These are phyloP conservation scores for Heterobasidion irregulare DNA, from an alignment of 1,284 basidiomycete genomes.

Conservation along the genomic window DNA sequence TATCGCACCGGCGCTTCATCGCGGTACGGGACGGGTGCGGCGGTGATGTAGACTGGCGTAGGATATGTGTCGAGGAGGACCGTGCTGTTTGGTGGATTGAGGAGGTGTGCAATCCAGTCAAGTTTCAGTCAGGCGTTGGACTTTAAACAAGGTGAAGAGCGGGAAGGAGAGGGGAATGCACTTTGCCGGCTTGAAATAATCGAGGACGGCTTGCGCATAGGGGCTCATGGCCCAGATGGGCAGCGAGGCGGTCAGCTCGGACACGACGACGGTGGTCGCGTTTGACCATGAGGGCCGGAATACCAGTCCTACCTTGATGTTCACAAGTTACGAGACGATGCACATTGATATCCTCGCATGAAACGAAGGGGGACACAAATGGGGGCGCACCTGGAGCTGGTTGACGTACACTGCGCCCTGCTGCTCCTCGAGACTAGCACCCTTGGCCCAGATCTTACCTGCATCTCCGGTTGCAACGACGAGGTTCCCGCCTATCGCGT, in stretches of 20 bases:
- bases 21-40: slow-evolving; percentile 24
- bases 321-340: no score
- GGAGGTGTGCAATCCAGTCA: no score
- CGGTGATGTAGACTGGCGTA: slow-evolving; percentile 39
- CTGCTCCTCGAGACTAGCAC: slow-evolving; percentile 43
- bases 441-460: slow-evolving; percentile 41
- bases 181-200: slow-evolving; percentile 38
- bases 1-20: slow-evolving; percentile 45
- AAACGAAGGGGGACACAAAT: not conserved
- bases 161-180: slow-evolving; percentile 15
- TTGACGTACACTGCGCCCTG: slow-evolving; percentile 37
- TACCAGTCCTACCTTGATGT: slow-evolving; percentile 37
- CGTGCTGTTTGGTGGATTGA: not conserved
- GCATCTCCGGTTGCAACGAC: slow-evolving; percentile 39
- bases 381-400: slow-evolving; percentile 31
- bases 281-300: slow-evolving; percentile 42
- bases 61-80: slow-evolving; percentile 48
- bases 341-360: not conserved
- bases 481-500: slow-evolving; percentile 23
- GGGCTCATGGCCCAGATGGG: slow-evolving; percentile 43
- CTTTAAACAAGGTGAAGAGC: slow-evolving; percentile 1
- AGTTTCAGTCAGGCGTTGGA: slow-evolving; percentile 25
- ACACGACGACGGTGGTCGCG: slow-evolving; percentile 35
- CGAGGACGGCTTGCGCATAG: slow-evolving; percentile 37
- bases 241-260: slow-evolving; percentile 40